Evolutionary conservation across 805 yeast genomes (phyloP), one percentile per base, ranked within the genome.

Genomic region (Debaryomyces hansenii): DNA sequence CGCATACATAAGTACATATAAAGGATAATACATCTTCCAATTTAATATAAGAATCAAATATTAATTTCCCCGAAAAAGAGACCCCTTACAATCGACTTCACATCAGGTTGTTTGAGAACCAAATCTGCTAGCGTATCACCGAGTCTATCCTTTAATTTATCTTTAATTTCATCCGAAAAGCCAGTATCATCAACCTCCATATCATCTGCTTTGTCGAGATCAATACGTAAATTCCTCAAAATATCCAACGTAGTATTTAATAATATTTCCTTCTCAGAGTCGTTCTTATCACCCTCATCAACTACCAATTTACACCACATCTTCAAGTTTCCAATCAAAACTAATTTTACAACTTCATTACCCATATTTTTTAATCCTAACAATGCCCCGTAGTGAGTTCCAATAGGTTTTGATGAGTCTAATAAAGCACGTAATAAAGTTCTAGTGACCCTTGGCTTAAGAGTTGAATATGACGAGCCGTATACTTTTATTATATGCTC

Each of bases 371-470:
- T 79, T 57, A 94, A 77, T 5, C 98, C 99, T 41, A 82, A 78
- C 27, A 95, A 78, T 4, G 97, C 85, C 33, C 99, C 99, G 57
- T 87, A 94, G 51, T 90, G 90, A 0, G 98, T 90, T 2, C 96
- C 96, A 12, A 85, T 75, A 0, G 96, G 90, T 55, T 87, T 84
- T 32, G 85, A 80, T 6, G 90, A 78, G 57, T 91, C 96, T 64
- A 94, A 73, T 54, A 95, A 87, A 0, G 97, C 97, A 58, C 96
- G 83, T 49, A 95, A 73, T 45, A 95, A 72, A 1, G 99, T 95
- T 63, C 99, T 79, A 5, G 97, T 90, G 4, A 94, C 92, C 54
- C 98, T 80, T 27, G 98, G 97, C 58, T 89, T 88, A 55, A 94
- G 75, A 1, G 97, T 87, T 18, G 92, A 84, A 63, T 92, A 91